Evolutionary conservation across 202 grass and related monocot species (phyloP).

Genomic region (Zoysia matrella): DNA sequence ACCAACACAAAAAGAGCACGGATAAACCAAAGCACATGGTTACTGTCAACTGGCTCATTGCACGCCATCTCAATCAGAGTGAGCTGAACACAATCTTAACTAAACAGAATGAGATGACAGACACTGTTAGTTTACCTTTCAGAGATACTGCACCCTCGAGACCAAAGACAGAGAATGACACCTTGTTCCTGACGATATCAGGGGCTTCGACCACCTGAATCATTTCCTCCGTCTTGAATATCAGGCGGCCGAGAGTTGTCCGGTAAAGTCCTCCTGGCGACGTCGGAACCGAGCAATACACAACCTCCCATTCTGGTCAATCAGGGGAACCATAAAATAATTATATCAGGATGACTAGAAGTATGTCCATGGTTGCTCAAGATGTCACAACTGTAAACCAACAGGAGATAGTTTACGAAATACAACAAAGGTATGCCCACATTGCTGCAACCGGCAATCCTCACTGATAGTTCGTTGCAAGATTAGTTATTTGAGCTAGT

Average conservation of each 20-base stretch:
- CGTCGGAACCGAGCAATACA: slow-evolving; percentile 87
- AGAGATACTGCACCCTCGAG: slow-evolving; percentile 80
- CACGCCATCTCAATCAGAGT: no score
- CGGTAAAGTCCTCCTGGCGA: slow-evolving; percentile 86
- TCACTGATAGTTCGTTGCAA: neutral
- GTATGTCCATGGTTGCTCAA: neutral
- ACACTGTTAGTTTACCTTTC: slow-evolving; percentile 54
- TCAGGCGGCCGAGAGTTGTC: slow-evolving; percentile 68
- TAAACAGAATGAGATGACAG: neutral
- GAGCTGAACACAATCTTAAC: neutral
- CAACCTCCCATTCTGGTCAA: slow-evolving; percentile 80
- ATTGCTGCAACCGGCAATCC: neutral
- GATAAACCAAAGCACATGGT: neutral
- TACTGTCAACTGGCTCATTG: neutral
- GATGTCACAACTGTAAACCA: neutral
- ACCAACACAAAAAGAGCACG: neutral
- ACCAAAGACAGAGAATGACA: slow-evolving; percentile 78
- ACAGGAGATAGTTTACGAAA: neutral
- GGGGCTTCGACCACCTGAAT: slow-evolving; percentile 82
- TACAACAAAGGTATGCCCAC: neutral
- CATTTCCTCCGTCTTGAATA: slow-evolving; percentile 96
- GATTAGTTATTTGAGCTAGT: neutral
- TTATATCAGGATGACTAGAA: neutral
- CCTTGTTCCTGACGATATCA: slow-evolving; percentile 68
- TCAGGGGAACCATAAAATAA: neutral